Base-by-base conservation (phyloP, 495 filamentous ascomycete genomes). In the Clavariopsis aquatica region DNA sequence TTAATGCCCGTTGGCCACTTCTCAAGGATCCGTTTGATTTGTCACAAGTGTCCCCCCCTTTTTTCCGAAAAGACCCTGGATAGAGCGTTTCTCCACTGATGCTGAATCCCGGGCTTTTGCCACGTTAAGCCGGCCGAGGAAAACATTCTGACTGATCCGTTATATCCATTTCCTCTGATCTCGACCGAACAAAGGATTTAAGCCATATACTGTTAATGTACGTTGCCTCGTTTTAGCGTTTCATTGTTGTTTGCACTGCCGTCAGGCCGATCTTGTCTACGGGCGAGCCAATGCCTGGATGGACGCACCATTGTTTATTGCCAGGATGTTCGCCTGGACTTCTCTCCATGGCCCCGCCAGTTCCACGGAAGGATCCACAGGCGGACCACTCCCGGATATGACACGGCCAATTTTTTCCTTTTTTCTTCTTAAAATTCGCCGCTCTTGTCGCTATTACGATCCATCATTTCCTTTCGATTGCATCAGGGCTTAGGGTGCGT, bases 401-500 rank as follows among this genome's bases (percentile, higher is more conserved):
- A 31, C 49, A 56, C 52, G 51, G 51, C 31, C 38, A 43, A 3
- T 43, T 43, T 43, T 43, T 24, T n/a, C n/a, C n/a, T n/a, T n/a
- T n/a, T 53, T 52, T 24, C 36, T 36, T 49, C 38, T 19, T 19
- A 56, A 64, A 64, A 64, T 49, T 64, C 29, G 17, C 29, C 26
- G 1, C 23, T 64, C 31, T 57, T 53, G 53, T 23, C 24, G 27
- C 55, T 19, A 20, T 60, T 60, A 26, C 19, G 46, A 27, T 27
- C 24, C 23, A 10, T 51, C 38, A 27, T 29, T 17, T 60, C 34
- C 31, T 57, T 53, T 49, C 19, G 61, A 58, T 36, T 57, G 62
- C 62, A 67, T 67, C 64, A 28, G 57, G 36, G 59, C 49, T 62
- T 43, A 19, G 27, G 64, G 24, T 52, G 57, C 52, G 57, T 57